Evolutionary conservation across 2,329 filamentous ascomycete species (phyloP).

Genomic region (Tricladium varicosporioides): DNA sequence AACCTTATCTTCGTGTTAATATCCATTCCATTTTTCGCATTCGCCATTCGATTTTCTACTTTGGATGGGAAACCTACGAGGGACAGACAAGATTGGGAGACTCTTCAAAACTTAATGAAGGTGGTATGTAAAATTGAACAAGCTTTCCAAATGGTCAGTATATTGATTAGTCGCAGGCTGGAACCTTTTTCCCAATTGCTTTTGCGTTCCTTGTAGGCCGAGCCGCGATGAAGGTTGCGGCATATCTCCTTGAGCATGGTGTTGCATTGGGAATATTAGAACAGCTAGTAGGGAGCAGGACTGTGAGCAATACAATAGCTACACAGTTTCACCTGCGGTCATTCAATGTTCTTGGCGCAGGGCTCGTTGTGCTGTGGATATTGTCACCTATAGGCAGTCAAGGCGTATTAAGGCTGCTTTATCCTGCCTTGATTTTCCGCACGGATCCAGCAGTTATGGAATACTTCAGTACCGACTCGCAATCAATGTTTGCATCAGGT

Average conservation of each 20-base stretch:
- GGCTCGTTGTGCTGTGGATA: conserved; percentile 14
- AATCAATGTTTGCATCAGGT: conserved; percentile 5
- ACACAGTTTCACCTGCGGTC: conserved; percentile 13
- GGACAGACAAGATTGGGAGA: background rate
- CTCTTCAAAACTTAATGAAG: background rate
- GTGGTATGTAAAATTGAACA: background rate
- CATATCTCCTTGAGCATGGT: conserved; percentile 16
- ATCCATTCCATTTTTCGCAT: conserved; percentile 5
- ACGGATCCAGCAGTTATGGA: background rate
- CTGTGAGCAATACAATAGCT: conserved; percentile 4
- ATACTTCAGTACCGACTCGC: conserved; percentile 11
- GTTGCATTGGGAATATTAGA: conserved; percentile 10
- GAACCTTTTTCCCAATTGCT: conserved; percentile 13
- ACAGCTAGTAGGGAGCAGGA: conserved; percentile 18
- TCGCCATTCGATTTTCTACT: conserved; percentile 5
- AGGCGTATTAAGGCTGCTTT: conserved; percentile 6
- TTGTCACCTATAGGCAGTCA: conserved; percentile 21
- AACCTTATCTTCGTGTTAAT: conserved; percentile 2
- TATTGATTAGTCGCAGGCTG: conserved; percentile 5
- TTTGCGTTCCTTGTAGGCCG: conserved; percentile 17
- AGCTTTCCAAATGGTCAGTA: too few relatives aligned
- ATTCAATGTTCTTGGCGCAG: conserved; percentile 9
- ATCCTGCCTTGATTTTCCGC: background rate
- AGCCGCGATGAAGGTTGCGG: conserved; percentile 6
- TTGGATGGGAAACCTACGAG: conserved; percentile 7